These are phyloP conservation scores for Cylindrodendrum hubeiense DNA, from an alignment of 2,329 filamentous ascomycete genomes.

Conservation along the genomic window DNA sequence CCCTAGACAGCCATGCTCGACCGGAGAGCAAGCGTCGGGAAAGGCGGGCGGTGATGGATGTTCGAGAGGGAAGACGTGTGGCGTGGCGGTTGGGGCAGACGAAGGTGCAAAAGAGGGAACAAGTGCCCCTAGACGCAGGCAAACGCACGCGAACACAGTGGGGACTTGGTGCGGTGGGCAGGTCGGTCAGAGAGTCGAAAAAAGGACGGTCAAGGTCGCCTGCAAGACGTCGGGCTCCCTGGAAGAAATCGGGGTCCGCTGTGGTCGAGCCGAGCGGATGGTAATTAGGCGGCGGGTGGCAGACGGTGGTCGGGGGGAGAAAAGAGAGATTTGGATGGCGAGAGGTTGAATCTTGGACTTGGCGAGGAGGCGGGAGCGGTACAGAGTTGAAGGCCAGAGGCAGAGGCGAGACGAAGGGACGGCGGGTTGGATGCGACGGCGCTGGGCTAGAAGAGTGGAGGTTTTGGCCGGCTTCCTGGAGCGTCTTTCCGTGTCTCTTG, in stretches of 20 bases:
- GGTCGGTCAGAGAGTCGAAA: constrained; percentile 38
- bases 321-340: constrained; percentile 14
- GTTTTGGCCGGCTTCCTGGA: constrained; percentile 18
- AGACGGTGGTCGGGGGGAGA: background rate
- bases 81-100: constrained; percentile 39
- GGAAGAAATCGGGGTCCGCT: constrained; percentile 17
- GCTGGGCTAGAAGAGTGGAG: constrained; percentile 37
- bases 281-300: constrained; percentile 4
- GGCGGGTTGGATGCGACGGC: constrained; percentile 31
- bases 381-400: constrained; percentile 28
- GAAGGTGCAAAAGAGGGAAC: constrained; percentile 39
- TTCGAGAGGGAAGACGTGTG: constrained; percentile 32
- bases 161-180: constrained; percentile 33
- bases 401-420: constrained; percentile 18
- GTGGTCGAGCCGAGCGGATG: constrained; percentile 1
- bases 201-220: constrained; percentile 42
- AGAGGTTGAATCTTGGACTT: constrained; percentile 22
- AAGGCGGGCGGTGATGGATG: constrained; percentile 35
- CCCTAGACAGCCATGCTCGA: constrained; percentile 23
- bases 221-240: constrained; percentile 32
- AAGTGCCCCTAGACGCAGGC: constrained; percentile 42
- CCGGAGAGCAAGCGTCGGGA: constrained; percentile 27
- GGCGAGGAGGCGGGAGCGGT: constrained; percentile 30
- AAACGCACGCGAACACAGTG: constrained; percentile 37
- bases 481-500: background rate